phyloP scores from a whole-genome alignment of 2,329 filamentous ascomycete species.

The Pseudocercospora fuligena region DNA sequence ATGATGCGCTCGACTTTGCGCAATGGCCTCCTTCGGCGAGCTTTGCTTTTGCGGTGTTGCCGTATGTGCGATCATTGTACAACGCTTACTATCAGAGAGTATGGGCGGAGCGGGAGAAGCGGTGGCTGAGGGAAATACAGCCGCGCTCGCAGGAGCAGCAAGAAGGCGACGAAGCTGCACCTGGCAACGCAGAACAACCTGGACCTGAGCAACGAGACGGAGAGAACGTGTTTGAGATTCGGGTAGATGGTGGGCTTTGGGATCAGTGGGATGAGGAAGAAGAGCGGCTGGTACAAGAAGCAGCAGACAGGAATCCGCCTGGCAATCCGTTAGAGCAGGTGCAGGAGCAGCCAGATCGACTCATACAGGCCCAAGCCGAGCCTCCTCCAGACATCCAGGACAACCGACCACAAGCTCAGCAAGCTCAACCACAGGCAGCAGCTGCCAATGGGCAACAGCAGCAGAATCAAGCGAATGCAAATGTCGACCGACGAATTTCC shows the following conservation, averaged over 20 bases:
- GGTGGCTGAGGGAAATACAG: constrained; percentile 67
- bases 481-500: constrained; percentile 49
- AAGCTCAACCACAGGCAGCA: constrained; percentile 51
- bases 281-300: constrained; percentile 39
- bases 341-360: constrained; percentile 5
- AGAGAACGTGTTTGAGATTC: constrained; percentile 42
- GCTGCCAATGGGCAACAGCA: constrained; percentile 23
- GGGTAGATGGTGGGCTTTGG: constrained; percentile 47
- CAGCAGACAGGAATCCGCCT: constrained; percentile 34
- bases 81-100: constrained; percentile 64
- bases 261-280: constrained; percentile 47
- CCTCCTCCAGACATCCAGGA: constrained; percentile 11
- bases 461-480: constrained; percentile 32
- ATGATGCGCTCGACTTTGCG: constrained; percentile 56
- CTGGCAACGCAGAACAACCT: constrained; percentile 17
- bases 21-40: constrained; percentile 70
- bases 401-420: constrained; percentile 11
- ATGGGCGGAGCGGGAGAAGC: constrained; percentile 62
- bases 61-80: constrained; percentile 68
- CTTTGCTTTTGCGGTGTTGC: constrained; percentile 68
- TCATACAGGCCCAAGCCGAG: constrained; percentile 11
- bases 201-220: constrained; percentile 27
- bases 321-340: neutral
- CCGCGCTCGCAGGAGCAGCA: constrained; percentile 51
- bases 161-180: constrained; percentile 30